Base-by-base conservation (phyloP, 352 stramenopile genomes). In the Phytopythium sindhum region DNA sequence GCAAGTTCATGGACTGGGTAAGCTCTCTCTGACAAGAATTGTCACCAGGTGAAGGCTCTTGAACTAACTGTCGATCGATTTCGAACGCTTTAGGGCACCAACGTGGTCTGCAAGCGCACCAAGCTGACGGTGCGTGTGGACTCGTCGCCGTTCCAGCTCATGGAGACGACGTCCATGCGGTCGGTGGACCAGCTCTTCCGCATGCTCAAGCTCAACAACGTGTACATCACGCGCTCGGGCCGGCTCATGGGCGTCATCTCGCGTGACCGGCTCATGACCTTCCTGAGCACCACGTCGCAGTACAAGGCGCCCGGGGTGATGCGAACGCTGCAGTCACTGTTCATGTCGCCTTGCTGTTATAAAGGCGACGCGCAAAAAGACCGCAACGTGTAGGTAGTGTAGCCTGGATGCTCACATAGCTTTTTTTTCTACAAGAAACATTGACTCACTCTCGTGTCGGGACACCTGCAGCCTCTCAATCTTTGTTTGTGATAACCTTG, bases 201-300 rank as follows among this genome's bases (percentile, higher is more conserved):
- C 44, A 95, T 95, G 84, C 83, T 96, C 50, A 95, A 93, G 66
- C 79, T 96, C 58, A 94, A 93, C 68, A 90, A 95, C 66, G 84
- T 86, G 31, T 96, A 93, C 67, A 82, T 96, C 37, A 89, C 88
- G 62, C 83, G 87, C 15, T 91, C 81, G 7, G 88, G 88, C 0
- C 75, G 72, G 23, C 77, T 96, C 56, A 86, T 92, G 66, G 87
- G 87, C 55, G 72, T 89, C 21, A 92, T 96, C 64, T 89, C 80
- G 24, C 83, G 88, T 48, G 78, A 83, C 60, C 73, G 82, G 26
- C 78, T 96, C 63, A 93, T 93, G 85, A 81, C 72, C 39, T 93
- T 93, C 60, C 63, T 93, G n/a, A 80, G 74, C n/a, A 86, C 74
- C 55, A 89, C 77, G 15, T 75, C 67, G 15, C 84, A 82, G 62